Evolutionary conservation across 257 asterid species (phyloP), one percentile per base, ranked within the genome.

Genomic region (Jaltomata sinuosa): DNA sequence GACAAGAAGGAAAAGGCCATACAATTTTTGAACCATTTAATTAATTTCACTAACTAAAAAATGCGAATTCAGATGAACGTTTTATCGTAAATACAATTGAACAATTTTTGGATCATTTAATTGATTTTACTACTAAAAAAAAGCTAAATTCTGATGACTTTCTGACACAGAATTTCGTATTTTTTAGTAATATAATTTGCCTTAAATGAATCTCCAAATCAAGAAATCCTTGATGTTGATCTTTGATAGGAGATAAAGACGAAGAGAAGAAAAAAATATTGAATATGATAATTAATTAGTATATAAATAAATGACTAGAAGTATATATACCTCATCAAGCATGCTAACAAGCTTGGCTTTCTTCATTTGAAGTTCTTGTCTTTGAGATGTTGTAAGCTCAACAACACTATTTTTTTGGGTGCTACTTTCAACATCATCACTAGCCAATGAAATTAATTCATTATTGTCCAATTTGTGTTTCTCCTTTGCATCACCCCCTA

Each of bases 331-430:
- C 97, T 94, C 97, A 80, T 94, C 94, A 22, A 93, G 87, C 96
- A 94, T 91, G 93, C 74, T 89, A 54, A 85, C 82, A 61, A 93
- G 97, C 80, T 92, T 93, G 21, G 95, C 90, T 87, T 92, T 93
- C 89, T 91, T 94, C 96, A 91, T 92, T 89, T 92, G 97, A 87
- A 92, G 89, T 87, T 93, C 98, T 53, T 93, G 98, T 32, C 91
- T 94, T 82, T 91, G 93, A 21, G 97, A 90, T 18, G 95, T 82
- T 3, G 94, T 76, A 45, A 91, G 93, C 83, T 91, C 93, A 55
- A 74, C 83, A 57, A 54, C 85, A 47, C 27, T 62, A 31, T 89
- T 49, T 49, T 77, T 49, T 31, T 49, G 62, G 15, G 6, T 53
- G 4, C 86, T 71, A 68, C 78, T 31, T 29, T 55, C 88, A 74